A percentile compares a stretch with the other conserved stretches of the same genome.
These are phyloP conservation scores for Xylariaceae sp. DNA, from an alignment of 2,329 filamentous ascomycete genomes.

Conservation along the genomic window DNA sequence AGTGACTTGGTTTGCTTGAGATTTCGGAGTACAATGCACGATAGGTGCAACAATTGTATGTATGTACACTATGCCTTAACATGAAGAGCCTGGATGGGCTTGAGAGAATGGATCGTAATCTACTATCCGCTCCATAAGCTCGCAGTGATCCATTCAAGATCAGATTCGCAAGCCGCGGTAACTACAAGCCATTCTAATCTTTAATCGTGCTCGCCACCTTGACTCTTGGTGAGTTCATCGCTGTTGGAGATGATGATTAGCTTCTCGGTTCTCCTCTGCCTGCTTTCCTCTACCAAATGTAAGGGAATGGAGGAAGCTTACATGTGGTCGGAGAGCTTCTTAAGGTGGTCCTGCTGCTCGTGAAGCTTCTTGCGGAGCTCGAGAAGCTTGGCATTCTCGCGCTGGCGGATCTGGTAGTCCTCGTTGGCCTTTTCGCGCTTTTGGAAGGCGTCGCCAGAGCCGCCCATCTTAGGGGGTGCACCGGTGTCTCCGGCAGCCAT, in stretches of 20 bases:
- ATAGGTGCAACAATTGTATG: constrained; percentile 14
- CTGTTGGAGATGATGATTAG: constrained; percentile 40
- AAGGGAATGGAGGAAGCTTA: constrained; percentile 41
- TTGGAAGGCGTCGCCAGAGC: constrained; percentile 74
- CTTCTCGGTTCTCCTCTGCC: not conserved
- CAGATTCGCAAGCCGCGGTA: too few relatives aligned
- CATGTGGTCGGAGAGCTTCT: constrained; percentile 85
- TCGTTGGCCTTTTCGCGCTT: constrained; percentile 86
- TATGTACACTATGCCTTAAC: constrained; percentile 28
- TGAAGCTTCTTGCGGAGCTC: constrained; percentile 69
- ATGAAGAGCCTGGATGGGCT: constrained; percentile 14
- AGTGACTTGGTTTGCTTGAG: constrained; percentile 17
- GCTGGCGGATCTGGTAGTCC: constrained; percentile 77
- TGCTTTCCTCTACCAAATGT: not conserved
- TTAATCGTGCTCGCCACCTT: constrained; percentile 65
- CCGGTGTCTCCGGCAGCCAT: constrained; percentile 71
- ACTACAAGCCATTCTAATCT: not conserved
- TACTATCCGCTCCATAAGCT: too few relatives aligned
- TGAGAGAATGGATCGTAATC: too few relatives aligned
- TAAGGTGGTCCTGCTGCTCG: constrained; percentile 77
- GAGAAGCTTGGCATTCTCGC: constrained; percentile 86
- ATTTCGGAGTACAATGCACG: constrained; percentile 15
- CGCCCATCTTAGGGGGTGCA: constrained; percentile 50
- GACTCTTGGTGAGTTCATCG: constrained; percentile 70
- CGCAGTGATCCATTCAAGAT: too few relatives aligned